Percentiles rank a stretch among this genome's conserved stretches.
Evolutionary conservation across 768 basidiomycete species (phyloP).

Genomic region (Xerocomellus dryophilus): DNA sequence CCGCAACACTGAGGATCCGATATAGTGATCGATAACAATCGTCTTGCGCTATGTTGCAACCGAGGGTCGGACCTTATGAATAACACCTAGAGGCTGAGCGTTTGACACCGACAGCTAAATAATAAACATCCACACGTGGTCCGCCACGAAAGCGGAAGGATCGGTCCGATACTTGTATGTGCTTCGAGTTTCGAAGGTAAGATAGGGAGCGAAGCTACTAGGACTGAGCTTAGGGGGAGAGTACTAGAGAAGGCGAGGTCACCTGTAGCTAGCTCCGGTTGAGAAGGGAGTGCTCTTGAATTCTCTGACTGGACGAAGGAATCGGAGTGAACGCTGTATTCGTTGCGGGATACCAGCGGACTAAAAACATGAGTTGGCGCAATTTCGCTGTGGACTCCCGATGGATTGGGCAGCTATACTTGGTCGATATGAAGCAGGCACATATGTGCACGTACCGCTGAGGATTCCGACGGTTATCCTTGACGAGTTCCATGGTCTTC

Average conservation of each 20-base stretch:
- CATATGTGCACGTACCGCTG: conserved; percentile 41
- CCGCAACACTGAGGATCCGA: conserved; percentile 39
- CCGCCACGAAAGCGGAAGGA: conserved; percentile 35
- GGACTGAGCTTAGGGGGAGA: neutral
- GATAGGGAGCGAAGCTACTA: conserved; percentile 10
- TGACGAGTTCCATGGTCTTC: neutral
- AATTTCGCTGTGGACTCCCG: conserved; percentile 32
- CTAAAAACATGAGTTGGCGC: conserved; percentile 33
- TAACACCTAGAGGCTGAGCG: conserved; percentile 53
- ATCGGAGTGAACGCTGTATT: conserved; percentile 46
- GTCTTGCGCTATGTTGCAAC: conserved; percentile 39
- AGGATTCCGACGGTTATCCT: conserved; percentile 7
- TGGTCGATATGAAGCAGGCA: conserved; percentile 30
- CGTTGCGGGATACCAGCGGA: conserved; percentile 59
- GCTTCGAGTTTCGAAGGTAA: conserved; percentile 33
- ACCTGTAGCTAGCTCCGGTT: conserved; percentile 11
- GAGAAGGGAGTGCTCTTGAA: conserved; percentile 34
- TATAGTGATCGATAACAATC: conserved; percentile 44
- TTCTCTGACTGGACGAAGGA: conserved; percentile 43
- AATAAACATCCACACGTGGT: conserved; percentile 18
- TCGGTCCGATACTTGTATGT: conserved; percentile 39
- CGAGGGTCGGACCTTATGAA: conserved; percentile 53
- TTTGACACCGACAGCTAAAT: conserved; percentile 29
- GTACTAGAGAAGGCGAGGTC: neutral
- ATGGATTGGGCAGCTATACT: conserved; percentile 4